phyloP scores from a whole-genome alignment of 1,284 basidiomycete species.

The Leccinum laetum region DNA sequence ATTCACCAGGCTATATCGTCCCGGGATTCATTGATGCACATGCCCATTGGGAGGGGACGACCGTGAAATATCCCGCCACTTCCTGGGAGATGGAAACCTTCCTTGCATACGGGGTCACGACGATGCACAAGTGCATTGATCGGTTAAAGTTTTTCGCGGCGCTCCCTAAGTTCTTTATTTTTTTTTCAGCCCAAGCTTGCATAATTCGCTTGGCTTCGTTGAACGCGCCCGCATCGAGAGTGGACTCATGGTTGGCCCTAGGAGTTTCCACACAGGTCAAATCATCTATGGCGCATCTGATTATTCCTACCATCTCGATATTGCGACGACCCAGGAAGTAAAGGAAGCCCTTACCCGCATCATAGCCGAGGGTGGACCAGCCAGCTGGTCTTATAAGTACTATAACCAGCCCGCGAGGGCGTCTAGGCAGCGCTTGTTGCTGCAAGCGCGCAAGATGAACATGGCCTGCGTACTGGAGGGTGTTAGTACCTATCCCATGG shows the following conservation, averaged over 20 bases:
- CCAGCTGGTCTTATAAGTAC: conserved; percentile 74
- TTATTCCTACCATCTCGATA: conserved; percentile 55
- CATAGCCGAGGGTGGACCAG: conserved; percentile 67
- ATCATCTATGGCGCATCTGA: conserved; percentile 64
- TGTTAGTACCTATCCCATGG: conserved; percentile 8
- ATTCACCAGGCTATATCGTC: conserved; percentile 52
- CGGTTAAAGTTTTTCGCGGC: neutral
- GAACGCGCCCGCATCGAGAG: conserved; percentile 69
- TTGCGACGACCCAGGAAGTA: conserved; percentile 60
- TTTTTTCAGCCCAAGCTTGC: conserved; percentile 55
- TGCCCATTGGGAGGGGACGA: conserved; percentile 66
- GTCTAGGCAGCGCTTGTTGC: conserved; percentile 64
- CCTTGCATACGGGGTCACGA: conserved; percentile 76
- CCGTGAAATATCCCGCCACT: conserved; percentile 51
- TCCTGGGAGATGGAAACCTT: conserved; percentile 77
- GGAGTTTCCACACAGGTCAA: conserved; percentile 68
- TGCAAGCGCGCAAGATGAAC: conserved; percentile 56
- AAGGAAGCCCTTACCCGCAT: conserved; percentile 62
- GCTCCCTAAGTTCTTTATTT: neutral
- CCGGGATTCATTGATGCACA: conserved; percentile 78
- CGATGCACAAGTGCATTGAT: conserved; percentile 64
- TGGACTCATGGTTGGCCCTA: conserved; percentile 64
- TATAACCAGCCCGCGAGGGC: conserved; percentile 72
- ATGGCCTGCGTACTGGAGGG: conserved; percentile 69
- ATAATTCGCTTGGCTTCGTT: conserved; percentile 57